A percentile compares a stretch with the other conserved stretches of the same genome.
phyloP scores from a whole-genome alignment of 148 eudicot species.

The Rhododendron molle region DNA sequence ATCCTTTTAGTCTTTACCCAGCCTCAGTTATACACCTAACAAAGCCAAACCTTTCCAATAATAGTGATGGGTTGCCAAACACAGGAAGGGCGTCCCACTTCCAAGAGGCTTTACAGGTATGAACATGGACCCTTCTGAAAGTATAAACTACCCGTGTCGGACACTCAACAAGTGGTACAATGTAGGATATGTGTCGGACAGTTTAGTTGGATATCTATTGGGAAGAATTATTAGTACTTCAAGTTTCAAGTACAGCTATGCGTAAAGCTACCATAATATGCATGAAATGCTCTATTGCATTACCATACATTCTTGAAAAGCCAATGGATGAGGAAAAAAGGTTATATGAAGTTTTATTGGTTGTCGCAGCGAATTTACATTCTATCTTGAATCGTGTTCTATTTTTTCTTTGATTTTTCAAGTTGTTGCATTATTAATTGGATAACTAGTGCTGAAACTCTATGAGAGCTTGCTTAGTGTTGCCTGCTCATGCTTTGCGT shows the following conservation, averaged over 20 bases:
- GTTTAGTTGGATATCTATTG: background rate
- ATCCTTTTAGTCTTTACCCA: background rate
- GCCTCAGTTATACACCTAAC: background rate
- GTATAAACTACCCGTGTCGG: background rate
- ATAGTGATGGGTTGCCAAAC: background rate
- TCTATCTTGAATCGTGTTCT: no score
- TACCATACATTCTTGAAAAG: no score
- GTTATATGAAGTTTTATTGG: no score
- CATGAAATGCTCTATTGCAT: background rate
- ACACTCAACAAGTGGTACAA: background rate
- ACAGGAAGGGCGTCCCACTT: background rate
- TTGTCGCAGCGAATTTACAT: no score
- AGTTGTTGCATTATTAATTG: no score
- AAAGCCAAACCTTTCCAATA: background rate
- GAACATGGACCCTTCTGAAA: background rate
- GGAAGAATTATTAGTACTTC: background rate
- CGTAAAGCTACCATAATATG: background rate
- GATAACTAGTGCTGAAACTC: no score
- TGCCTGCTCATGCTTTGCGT: no score
- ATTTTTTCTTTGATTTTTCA: no score
- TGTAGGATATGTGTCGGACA: background rate
- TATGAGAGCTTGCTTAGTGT: no score
- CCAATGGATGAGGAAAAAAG: no score
- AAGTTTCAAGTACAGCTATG: background rate
- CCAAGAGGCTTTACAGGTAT: background rate